A percentile compares a stretch with the other conserved stretches of the same genome.
phyloP scores from a whole-genome alignment of 2,329 filamentous ascomycete species.

The Phaeosphaeriaceae sp. region DNA sequence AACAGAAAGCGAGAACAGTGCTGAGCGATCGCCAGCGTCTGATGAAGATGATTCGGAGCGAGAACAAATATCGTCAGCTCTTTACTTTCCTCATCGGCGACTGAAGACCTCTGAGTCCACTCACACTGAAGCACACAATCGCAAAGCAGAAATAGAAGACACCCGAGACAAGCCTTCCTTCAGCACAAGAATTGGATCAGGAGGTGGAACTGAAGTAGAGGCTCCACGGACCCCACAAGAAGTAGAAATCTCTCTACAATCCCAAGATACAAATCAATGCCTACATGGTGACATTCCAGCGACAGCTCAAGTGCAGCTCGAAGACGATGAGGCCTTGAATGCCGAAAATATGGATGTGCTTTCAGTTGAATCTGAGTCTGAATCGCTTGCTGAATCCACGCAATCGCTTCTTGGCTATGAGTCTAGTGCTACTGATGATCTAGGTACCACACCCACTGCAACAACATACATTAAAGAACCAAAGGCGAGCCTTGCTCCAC shows the following conservation, averaged over 20 bases:
- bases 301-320: conserved; percentile 47
- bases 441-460: conserved; percentile 49
- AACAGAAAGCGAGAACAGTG: conserved; percentile 20
- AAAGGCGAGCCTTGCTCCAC: conserved; percentile 34
- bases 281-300: conserved; percentile 64
- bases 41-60: conserved; percentile 71
- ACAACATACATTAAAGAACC: conserved; percentile 37
- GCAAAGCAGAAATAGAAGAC: conserved; percentile 33
- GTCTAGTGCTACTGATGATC: conserved; percentile 62
- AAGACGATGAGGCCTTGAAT: conserved; percentile 48
- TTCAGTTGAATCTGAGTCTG: conserved; percentile 51
- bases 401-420: conserved; percentile 57
- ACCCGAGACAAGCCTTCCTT: conserved; percentile 33
- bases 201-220: conserved; percentile 37
- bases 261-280: conserved; percentile 65
- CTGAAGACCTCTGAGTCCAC: conserved; percentile 50
- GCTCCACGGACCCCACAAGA: conserved; percentile 52
- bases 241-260: conserved; percentile 68
- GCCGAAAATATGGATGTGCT: conserved; percentile 31
- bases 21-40: conserved; percentile 37
- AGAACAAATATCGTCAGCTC: conserved; percentile 85
- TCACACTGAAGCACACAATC: conserved; percentile 27
- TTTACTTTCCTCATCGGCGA: conserved; percentile 79
- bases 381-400: conserved; percentile 51
- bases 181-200: conserved; percentile 35